Conservation (phyloP, 2,329 filamentous ascomycete species). For the Eutypa lata region DNA sequence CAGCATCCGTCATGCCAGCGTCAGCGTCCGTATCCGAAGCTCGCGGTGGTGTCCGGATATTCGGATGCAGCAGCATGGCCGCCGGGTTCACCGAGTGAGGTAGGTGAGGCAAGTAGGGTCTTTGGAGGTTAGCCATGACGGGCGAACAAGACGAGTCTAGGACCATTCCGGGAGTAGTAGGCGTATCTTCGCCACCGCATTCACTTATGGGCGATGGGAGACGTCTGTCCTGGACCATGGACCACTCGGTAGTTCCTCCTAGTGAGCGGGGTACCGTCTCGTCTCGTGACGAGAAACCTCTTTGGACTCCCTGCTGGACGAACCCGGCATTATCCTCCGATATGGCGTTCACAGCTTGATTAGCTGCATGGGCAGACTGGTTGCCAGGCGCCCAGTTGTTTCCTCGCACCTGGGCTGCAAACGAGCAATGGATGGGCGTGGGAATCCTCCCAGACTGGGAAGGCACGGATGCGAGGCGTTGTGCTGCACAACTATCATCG, state of each 20-base stretch:
- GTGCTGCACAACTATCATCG: constrained; percentile 27
- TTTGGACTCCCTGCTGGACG: constrained; percentile 8
- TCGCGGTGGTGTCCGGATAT: constrained; percentile 30
- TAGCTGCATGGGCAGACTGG: constrained; percentile 26
- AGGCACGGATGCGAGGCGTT: constrained; percentile 26
- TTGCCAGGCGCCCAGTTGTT: constrained; percentile 42
- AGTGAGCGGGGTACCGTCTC: constrained; percentile 48
- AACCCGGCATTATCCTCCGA: constrained; percentile 26
- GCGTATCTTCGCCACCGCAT: constrained; percentile 43
- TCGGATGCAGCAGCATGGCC: constrained; percentile 33
- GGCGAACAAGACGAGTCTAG: constrained; percentile 29
- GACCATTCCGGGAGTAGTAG: constrained; percentile 36
- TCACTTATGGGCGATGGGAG: constrained; percentile 61
- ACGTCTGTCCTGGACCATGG: constrained; percentile 48
- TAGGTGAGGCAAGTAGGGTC: constrained; percentile 31
- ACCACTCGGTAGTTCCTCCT: constrained; percentile 46
- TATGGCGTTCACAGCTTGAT: constrained; percentile 37
- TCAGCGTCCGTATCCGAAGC: constrained; percentile 19
- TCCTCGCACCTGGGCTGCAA: constrained; percentile 53
- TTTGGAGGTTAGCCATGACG: constrained; percentile 29
- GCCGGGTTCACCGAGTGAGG: constrained; percentile 32
- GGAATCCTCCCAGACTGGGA: constrained; percentile 47
- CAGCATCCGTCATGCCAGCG: constrained; percentile 32
- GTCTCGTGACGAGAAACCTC: constrained; percentile 35
- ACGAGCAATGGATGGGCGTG: constrained; percentile 58